Evolutionary conservation across 805 yeast species (phyloP), one percentile per base, ranked within the genome.

Genomic region (Lipomyces anomalus): DNA sequence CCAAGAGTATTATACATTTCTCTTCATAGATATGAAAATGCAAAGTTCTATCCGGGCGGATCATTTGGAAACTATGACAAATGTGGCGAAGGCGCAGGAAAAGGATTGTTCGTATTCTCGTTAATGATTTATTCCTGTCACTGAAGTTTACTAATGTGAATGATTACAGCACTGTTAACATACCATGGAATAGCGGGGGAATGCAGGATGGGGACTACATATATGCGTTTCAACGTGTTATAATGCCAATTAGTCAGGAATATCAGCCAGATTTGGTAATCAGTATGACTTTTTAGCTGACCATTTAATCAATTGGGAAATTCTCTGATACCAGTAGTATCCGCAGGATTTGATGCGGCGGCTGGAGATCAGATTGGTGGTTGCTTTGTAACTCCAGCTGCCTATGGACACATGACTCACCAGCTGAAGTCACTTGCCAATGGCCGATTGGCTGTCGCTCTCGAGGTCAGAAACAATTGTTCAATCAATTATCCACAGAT

Each of bases 261-360:
- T 92, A 82, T 59, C 80, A 81, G 59, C 97, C 99, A 0, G 98
- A 92, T 67, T 72, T 92, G 53, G 90, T 89, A 3, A 86, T 92
- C 29, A 26, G 30, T 26, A 26, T n/a, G n/a, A n/a, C n/a, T n/a
- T n/a, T n/a, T n/a, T n/a, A n/a, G n/a, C n/a, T n/a, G n/a, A n/a
- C n/a, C n/a, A n/a, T n/a, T n/a, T n/a, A n/a, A n/a, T n/a, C n/a
- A n/a, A n/a, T n/a, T n/a, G n/a, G n/a, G n/a, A n/a, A n/a, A n/a
- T n/a, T n/a, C n/a, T n/a, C n/a, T n/a, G n/a, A n/a, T n/a, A n/a
- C n/a, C 30, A 13, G 11, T 13, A 26, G 80, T 92, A 26, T 85
- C 95, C 17, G 81, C 97, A 0, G 99, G 99, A 0, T 92, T 92
- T 58, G 99, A 92, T 67, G 98, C 98, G 18, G 99, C 99, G 1